Conservation (phyloP, 352 stramenopile species). For the Phytophthora nicotianae region DNA sequence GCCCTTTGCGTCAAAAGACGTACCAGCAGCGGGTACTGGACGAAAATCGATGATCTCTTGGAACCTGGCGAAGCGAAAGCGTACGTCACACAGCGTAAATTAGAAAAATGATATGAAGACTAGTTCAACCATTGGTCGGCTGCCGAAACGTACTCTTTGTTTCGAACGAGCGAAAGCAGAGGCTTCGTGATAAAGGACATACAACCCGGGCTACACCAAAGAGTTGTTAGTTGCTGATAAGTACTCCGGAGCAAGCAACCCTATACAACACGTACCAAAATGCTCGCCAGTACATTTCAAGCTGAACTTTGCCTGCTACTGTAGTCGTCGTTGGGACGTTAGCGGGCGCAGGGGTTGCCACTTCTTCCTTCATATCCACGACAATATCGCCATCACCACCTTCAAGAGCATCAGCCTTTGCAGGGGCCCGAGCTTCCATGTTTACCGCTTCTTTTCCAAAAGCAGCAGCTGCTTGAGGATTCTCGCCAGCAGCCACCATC, state of each 20-base stretch:
- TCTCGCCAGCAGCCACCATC: conserved; percentile 22
- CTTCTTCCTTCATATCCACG: conserved; percentile 46
- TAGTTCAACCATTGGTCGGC: not conserved
- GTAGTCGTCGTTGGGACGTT: conserved; percentile 6
- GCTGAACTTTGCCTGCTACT: conserved; percentile 50
- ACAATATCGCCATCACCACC: conserved; percentile 35
- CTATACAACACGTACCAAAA: conserved; percentile 62
- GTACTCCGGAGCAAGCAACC: not conserved
- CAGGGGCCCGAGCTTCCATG: conserved; percentile 12
- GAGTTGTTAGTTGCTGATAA: conserved; percentile 6
- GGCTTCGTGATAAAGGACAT: conserved; percentile 74
- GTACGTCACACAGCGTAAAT: conserved; percentile 1
- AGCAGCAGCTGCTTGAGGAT: conserved; percentile 4
- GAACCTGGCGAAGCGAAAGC: conserved; percentile 44
- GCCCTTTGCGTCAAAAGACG: conserved; percentile 51
- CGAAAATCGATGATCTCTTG: conserved; percentile 71
- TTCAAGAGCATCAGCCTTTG: conserved; percentile 22
- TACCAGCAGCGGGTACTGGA: conserved; percentile 77
- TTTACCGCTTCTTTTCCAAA: conserved; percentile 11
- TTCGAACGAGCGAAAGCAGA: conserved; percentile 61
- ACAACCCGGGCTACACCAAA: conserved; percentile 59
- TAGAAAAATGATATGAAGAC: conserved; percentile 14
- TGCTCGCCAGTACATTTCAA: conserved; percentile 83
- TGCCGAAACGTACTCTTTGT: conserved; percentile 52
- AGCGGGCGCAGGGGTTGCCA: conserved; percentile 19